These are phyloP conservation scores for Boletus vermiculosoides DNA, from an alignment of 768 basidiomycete species.

Conservation along the genomic window DNA sequence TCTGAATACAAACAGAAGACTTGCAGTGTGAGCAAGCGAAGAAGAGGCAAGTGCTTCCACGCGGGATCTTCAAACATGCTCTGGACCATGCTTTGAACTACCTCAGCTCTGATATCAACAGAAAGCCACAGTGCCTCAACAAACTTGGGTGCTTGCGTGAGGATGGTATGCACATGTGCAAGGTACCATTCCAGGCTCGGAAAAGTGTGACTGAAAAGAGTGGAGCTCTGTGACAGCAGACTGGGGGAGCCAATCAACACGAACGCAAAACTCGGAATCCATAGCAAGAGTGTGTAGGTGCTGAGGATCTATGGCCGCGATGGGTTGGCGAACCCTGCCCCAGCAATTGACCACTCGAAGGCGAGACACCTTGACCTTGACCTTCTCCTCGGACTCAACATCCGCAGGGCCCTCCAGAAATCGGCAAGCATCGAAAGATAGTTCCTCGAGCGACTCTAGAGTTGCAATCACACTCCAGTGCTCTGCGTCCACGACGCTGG, in stretches of 20 bases:
- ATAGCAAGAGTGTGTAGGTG: neutral
- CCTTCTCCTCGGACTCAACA: neutral
- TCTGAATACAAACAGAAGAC: no score
- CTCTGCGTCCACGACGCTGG: constrained; percentile 6
- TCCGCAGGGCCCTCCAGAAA: constrained; percentile 4
- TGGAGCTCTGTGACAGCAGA: constrained; percentile 5
- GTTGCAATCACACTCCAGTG: constrained; percentile 18
- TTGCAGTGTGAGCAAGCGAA: constrained; percentile 10
- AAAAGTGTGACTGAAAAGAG: no score
- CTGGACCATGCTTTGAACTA: neutral
- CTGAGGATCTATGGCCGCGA: neutral
- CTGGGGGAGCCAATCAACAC: neutral
- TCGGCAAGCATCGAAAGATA: constrained; percentile 6
- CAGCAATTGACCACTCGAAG: neutral
- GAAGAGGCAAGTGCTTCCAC: neutral
- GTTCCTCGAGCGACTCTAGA: constrained; percentile 14
- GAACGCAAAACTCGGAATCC: no score
- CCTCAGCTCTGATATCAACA: neutral
- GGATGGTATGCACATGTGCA: neutral
- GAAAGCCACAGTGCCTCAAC: neutral
- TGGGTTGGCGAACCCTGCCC: neutral
- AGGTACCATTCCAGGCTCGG: no score
- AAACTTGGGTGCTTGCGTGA: neutral
- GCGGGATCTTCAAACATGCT: neutral
- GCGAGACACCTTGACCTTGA: constrained; percentile 6